Percentiles rank a stretch among this genome's conserved stretches.
These are phyloP conservation scores for Alternaria arborescens DNA, from an alignment of 2,329 filamentous ascomycete genomes.

Conservation along the genomic window DNA sequence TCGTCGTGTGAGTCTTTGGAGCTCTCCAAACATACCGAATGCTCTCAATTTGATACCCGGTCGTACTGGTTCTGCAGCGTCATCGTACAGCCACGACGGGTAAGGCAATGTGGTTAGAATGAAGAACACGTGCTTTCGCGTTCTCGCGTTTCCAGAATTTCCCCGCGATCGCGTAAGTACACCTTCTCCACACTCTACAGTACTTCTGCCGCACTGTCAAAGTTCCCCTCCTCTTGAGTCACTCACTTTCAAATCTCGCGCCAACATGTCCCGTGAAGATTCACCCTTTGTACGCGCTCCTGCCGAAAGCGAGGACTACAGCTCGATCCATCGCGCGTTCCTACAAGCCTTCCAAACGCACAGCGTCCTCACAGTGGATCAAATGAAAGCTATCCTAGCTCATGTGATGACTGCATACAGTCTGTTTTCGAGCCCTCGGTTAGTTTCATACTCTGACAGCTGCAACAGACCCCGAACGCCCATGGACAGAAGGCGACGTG, in stretches of 20 bases:
- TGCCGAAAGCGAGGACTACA: slow-evolving; percentile 28
- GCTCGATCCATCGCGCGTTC: slow-evolving; percentile 81
- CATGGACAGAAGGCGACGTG: slow-evolving; percentile 68
- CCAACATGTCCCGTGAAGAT: slow-evolving; percentile 25
- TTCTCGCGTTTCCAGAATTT: slow-evolving; percentile 22
- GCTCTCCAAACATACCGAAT: not conserved
- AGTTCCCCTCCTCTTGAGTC: not conserved
- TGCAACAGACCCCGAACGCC: slow-evolving; percentile 49
- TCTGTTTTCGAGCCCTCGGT: slow-evolving; percentile 31
- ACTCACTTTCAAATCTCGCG: not conserved
- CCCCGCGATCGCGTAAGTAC: slow-evolving; percentile 11
- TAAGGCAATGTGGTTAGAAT: not conserved
- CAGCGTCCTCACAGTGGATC: slow-evolving; percentile 76
- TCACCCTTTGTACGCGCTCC: slow-evolving; percentile 25
- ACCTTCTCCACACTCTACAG: not conserved
- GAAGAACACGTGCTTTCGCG: slow-evolving; percentile 28
- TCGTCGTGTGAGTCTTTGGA: not conserved
- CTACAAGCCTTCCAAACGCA: slow-evolving; percentile 86
- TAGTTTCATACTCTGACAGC: slow-evolving; percentile 9
- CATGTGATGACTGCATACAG: slow-evolving; percentile 71
- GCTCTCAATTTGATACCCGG: not conserved
- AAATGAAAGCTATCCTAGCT: slow-evolving; percentile 78
- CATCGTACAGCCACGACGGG: not conserved
- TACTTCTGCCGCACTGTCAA: not conserved
- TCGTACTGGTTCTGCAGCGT: not conserved